These are phyloP conservation scores for Ophiognomonia clavigignenti-juglandacearum DNA, from an alignment of 2,329 filamentous ascomycete species.

Conservation along the genomic window DNA sequence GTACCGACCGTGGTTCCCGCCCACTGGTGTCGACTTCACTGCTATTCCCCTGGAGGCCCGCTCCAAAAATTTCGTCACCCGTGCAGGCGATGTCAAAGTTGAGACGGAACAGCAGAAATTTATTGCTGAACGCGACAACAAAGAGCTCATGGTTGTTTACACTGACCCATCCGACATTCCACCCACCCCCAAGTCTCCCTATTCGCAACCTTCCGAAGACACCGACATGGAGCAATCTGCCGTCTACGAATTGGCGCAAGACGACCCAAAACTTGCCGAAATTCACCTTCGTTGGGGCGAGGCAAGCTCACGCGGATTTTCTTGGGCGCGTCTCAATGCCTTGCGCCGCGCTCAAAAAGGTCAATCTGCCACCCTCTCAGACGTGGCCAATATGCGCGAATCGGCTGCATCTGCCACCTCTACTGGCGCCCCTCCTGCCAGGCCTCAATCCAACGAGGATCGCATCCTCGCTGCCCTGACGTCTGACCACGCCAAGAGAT, in stretches of 20 bases:
- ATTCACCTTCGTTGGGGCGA: conserved; percentile 46
- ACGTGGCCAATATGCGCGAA: conserved; percentile 2
- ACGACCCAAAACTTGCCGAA: conserved; percentile 40
- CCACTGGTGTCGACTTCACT: conserved; percentile 41
- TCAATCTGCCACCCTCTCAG: conserved; percentile 1
- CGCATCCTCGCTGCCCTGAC: conserved; percentile 38
- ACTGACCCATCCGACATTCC: conserved; percentile 50
- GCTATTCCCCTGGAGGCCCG: conserved; percentile 40
- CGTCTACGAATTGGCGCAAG: conserved; percentile 13
- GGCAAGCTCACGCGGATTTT: conserved; percentile 35
- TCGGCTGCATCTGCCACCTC: conserved; percentile 24
- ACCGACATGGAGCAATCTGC: conserved; percentile 5
- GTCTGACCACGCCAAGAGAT: conserved; percentile 39
- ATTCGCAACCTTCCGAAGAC: conserved; percentile 13
- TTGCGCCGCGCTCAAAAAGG: conserved; percentile 29
- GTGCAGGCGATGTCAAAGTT: conserved; percentile 47
- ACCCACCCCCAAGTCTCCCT: conserved; percentile 50
- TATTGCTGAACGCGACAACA: conserved; percentile 53
- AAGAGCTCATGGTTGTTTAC: conserved; percentile 59
- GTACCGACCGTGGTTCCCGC: conserved; percentile 48
- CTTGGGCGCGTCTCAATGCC: conserved; percentile 37
- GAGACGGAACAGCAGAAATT: conserved; percentile 50
- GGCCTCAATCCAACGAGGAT: conserved; percentile 32
- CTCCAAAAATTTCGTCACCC: conserved; percentile 46
- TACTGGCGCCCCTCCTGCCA: conserved; percentile 8